Evolutionary conservation across 225 moss, liverwort and hornwort genomes (phyloP).

Genomic region (Neckera pumila): DNA sequence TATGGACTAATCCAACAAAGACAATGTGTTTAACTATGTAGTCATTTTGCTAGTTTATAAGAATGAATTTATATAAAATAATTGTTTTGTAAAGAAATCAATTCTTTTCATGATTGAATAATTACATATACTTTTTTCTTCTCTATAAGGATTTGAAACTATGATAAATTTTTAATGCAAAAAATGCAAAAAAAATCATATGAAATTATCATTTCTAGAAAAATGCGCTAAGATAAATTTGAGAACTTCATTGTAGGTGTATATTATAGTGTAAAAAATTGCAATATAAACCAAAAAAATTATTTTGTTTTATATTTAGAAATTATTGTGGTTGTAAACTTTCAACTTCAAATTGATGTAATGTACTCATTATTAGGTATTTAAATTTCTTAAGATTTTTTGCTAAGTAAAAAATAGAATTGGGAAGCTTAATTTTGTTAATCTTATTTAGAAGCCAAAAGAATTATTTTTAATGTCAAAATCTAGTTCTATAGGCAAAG

Average conservation of each 20-base stretch:
- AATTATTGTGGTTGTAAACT: not conserved
- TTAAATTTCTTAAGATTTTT: too few species aligned
- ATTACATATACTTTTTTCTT: not conserved
- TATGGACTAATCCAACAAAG: not conserved
- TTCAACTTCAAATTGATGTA: too few species aligned
- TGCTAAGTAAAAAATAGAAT: too few species aligned
- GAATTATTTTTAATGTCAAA: too few species aligned
- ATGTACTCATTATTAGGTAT: too few species aligned
- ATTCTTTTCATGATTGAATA: not conserved
- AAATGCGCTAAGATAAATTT: not conserved
- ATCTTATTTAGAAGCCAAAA: too few species aligned
- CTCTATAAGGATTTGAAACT: rapidly evolving
- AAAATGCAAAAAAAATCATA: not conserved
- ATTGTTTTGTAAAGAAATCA: not conserved
- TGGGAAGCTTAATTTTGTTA: too few species aligned
- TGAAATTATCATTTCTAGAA: not conserved
- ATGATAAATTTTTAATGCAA: rapidly evolving
- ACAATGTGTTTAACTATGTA: not conserved
- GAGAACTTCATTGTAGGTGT: not conserved
- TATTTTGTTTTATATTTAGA: not conserved
- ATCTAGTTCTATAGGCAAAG: too few species aligned
- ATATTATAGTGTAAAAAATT: not conserved
- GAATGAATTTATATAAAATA: not conserved
- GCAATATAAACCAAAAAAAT: not conserved
- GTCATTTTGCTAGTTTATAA: not conserved